Evolutionary conservation across 2,329 filamentous ascomycete species (phyloP).

Genomic region (Cladosporium sp.): DNA sequence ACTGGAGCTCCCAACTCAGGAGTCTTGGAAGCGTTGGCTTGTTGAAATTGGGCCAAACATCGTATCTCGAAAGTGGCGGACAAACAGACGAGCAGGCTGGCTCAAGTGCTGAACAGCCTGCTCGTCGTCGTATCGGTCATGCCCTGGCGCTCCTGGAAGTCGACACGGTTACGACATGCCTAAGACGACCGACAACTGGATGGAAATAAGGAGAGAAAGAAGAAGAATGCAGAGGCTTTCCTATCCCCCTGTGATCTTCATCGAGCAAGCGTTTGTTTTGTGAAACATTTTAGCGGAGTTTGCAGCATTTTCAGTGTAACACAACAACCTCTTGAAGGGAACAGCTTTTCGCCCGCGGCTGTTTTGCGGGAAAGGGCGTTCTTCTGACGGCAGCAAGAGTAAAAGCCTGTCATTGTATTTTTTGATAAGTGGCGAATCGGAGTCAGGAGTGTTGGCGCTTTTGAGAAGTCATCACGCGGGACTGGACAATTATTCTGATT

Average conservation of each 20-base stretch:
- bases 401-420: background rate
- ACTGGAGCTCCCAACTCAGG: background rate
- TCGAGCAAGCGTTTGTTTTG: background rate
- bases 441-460: background rate
- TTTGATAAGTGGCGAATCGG: background rate
- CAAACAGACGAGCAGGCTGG: background rate
- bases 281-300: background rate
- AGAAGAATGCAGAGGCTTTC: background rate
- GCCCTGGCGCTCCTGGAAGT: background rate
- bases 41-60: background rate
- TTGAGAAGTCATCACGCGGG: too few relatives aligned
- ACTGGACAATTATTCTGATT: too few relatives aligned
- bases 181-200: background rate
- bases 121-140: background rate
- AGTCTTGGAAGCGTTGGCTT: background rate
- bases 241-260: background rate
- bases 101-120: slow-evolving; percentile 17
- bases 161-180: background rate
- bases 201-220: background rate
- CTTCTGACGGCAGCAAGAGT: background rate
- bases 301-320: background rate
- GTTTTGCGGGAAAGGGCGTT: background rate
- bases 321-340: background rate
- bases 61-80: background rate
- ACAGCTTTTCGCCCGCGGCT: background rate